These are phyloP conservation scores for Vitis labrusca DNA, from an alignment of 164 flowering plant genomes.

Conservation along the genomic window DNA sequence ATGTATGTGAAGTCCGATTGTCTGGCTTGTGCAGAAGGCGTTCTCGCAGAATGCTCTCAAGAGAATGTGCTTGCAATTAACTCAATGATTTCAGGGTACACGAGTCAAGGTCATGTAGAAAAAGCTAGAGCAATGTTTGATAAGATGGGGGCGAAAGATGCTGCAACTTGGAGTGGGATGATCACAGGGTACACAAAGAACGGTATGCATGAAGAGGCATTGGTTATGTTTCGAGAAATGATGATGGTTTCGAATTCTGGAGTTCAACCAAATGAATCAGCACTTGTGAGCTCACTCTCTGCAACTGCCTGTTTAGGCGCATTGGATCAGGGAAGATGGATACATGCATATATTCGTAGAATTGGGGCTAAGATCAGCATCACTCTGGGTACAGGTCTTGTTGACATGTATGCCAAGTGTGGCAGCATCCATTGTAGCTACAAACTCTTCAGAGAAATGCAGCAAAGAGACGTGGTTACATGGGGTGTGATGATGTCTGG, in stretches of 20 bases:
- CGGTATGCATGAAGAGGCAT: constrained; percentile 28
- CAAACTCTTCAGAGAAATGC: constrained; percentile 24
- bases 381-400: constrained; percentile 15
- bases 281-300: constrained; percentile 34
- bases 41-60: constrained; percentile 14
- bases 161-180: constrained; percentile 46
- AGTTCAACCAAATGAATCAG: constrained; percentile 26
- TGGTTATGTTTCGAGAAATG: constrained; percentile 33
- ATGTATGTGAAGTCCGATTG: constrained; percentile 29
- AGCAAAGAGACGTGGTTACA: constrained; percentile 32
- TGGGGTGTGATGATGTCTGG: constrained; percentile 46
- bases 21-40: constrained; percentile 20
- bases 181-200: constrained; percentile 35
- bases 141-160: constrained; percentile 29
- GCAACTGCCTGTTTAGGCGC: constrained; percentile 42
- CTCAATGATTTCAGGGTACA: constrained; percentile 37
- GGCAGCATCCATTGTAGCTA: constrained; percentile 26
- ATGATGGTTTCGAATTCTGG: constrained; percentile 8
- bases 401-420: constrained; percentile 33
- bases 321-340: constrained; percentile 35
- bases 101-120: constrained; percentile 21
- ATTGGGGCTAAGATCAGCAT: constrained; percentile 9
- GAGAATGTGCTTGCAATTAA: constrained; percentile 28
- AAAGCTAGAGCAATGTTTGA: constrained; percentile 30
- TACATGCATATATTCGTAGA: constrained; percentile 27